These are phyloP conservation scores for Amaranthus tricolor DNA, from an alignment of 179 eudicot species.

Conservation along the genomic window DNA sequence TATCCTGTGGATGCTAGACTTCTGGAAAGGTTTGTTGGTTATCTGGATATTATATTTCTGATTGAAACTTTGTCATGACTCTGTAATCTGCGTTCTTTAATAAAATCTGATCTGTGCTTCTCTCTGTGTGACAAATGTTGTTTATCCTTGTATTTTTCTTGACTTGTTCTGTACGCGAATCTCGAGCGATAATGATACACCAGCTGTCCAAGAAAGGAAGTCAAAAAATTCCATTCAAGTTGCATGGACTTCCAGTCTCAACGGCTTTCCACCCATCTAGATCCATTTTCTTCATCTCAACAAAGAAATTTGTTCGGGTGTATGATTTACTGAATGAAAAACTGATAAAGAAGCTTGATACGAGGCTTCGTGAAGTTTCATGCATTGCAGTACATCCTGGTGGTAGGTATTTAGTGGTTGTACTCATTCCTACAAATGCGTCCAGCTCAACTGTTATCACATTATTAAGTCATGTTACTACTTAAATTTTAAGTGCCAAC, in stretches of 20 bases:
- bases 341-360: constrained; percentile 78
- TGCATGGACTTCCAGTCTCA: constrained; percentile 88
- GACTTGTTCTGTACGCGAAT: constrained; percentile 62
- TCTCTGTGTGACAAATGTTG: neutral
- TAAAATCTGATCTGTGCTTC: neutral
- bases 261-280: constrained; percentile 87
- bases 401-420: constrained; percentile 43
- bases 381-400: constrained; percentile 90
- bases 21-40: neutral
- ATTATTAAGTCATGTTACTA: neutral
- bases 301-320: constrained; percentile 87
- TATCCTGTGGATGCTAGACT: neutral
- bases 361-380: constrained; percentile 79
- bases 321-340: constrained; percentile 78
- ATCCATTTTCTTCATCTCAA: constrained; percentile 74
- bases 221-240: constrained; percentile 67
- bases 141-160: constrained; percentile 45
- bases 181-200: constrained; percentile 79
- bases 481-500: neutral
- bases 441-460: no score
- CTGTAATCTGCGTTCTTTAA: neutral
- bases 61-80: no score
- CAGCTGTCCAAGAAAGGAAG: constrained; percentile 82
- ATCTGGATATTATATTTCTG: neutral
- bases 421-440: neutral